Percentiles rank a stretch among this genome's conserved stretches.
These are phyloP conservation scores for Phytophthora quininea DNA, from an alignment of 352 stramenopile genomes.

Conservation along the genomic window DNA sequence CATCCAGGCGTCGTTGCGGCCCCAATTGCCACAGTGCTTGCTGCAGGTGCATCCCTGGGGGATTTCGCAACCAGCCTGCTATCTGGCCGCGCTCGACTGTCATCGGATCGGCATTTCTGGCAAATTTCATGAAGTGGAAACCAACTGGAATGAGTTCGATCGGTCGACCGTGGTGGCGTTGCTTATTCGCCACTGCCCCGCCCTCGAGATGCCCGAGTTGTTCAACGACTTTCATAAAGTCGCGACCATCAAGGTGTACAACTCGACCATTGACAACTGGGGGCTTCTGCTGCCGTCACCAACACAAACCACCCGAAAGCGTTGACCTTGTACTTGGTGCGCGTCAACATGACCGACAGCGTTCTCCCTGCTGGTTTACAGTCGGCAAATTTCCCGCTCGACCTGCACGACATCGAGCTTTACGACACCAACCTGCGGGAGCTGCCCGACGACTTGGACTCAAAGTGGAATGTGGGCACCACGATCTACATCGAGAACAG, in stretches of 20 bases:
- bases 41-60: constrained; percentile 23
- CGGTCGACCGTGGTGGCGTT: constrained; percentile 24
- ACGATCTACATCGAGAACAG: constrained; percentile 31
- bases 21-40: constrained; percentile 1
- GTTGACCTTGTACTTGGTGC: constrained; percentile 36
- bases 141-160: constrained; percentile 27
- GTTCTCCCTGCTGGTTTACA: constrained; percentile 39
- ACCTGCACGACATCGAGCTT: constrained; percentile 44
- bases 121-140: background rate
- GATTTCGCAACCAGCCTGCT: constrained; percentile 22
- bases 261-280: constrained; percentile 38
- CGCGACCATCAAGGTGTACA: constrained; percentile 45
- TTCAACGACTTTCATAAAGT: constrained; percentile 31
- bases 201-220: constrained; percentile 22
- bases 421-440: constrained; percentile 35
- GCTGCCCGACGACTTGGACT: constrained; percentile 36
- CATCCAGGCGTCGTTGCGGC: constrained; percentile 12
- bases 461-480: constrained; percentile 27
- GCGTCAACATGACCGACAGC: constrained; percentile 39
- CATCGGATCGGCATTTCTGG: constrained; percentile 7
- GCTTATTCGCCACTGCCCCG: constrained; percentile 36
- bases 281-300: constrained; percentile 27
- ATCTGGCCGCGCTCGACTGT: constrained; percentile 34
- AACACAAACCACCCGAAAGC: constrained; percentile 31
- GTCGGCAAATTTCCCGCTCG: constrained; percentile 27